A percentile compares a stretch with the other conserved stretches of the same genome.
phyloP scores from a whole-genome alignment of 2,329 filamentous ascomycete genomes.

The Mycosphaerella arachidis region DNA sequence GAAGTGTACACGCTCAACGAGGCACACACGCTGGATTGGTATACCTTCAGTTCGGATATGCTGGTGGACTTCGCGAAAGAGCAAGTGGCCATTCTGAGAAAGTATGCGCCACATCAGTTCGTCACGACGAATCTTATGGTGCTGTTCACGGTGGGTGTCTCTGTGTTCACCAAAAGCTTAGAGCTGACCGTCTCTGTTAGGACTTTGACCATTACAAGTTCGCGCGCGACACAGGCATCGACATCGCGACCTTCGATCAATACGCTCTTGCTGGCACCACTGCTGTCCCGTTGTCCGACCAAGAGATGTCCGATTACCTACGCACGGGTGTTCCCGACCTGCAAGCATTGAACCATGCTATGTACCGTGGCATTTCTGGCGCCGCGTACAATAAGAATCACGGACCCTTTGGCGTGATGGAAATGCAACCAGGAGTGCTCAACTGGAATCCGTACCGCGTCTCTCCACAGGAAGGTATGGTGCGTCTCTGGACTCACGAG shows the following conservation, averaged over 20 bases:
- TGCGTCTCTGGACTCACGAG: conserved; percentile 24
- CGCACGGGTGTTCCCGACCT: conserved; percentile 23
- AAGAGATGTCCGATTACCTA: conserved; percentile 19
- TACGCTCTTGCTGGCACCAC: conserved; percentile 21
- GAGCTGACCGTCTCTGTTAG: not conserved
- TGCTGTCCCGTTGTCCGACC: conserved; percentile 13
- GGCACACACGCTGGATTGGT: conserved; percentile 25
- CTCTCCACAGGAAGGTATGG: conserved; percentile 24
- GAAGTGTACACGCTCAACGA: conserved; percentile 26
- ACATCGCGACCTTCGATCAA: conserved; percentile 21
- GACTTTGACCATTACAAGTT: conserved; percentile 26
- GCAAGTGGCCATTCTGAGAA: conserved; percentile 18
- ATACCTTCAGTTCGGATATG: conserved; percentile 25
- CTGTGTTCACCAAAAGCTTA: no score
- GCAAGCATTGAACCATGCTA: conserved; percentile 18
- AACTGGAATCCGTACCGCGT: conserved; percentile 25
- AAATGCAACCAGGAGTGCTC: conserved; percentile 24
- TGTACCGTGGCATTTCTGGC: conserved; percentile 22
- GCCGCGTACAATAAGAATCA: conserved; percentile 13
- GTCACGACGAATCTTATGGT: conserved; percentile 25
- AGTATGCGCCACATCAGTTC: conserved; percentile 19
- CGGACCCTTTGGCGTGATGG: conserved; percentile 25
- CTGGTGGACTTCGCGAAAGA: conserved; percentile 25
- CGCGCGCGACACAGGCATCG: conserved; percentile 22
- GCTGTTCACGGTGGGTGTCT: conserved; percentile 8